Base-by-base conservation (phyloP, 805 yeast genomes). In the Metschnikowia lunata region DNA sequence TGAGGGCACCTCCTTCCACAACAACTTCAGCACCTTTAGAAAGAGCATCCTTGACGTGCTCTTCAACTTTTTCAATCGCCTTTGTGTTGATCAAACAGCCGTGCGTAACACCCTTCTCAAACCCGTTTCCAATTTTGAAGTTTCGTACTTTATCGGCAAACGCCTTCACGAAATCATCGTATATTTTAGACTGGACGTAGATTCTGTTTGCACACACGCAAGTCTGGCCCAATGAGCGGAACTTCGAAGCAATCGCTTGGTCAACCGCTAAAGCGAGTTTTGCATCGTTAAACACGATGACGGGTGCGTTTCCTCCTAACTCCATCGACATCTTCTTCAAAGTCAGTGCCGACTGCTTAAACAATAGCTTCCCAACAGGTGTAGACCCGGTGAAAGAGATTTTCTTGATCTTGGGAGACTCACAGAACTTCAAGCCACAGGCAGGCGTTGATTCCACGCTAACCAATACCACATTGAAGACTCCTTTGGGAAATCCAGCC, bases 311-410 rank as follows among this genome's bases (percentile, higher is more conserved):
- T 28, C 93, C 93, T 30, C 93, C 91, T 35, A 85, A 72, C 63
- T 85, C 91, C 59, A 85, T 70, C 3, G 88, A 79, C 40, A 82
- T 65, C 60, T 84, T 85, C 69, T 85, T 85, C 55, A 85, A 69
- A 1, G 86, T 75, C 13, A 79, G 69, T 6, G 80, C 58, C 7
- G 83, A 72, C 59, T 82, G 88, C 39, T 64, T 59, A 82, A 82
- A 79, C 43, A 85, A 71, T 28, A 81, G 57, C 60, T 79, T 82
- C 30, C 93, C 93, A 8, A 85, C 83, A 8, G 72, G 73, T 3
- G 93, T 85, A 28, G 89, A 83, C 8, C 93, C 93, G 9, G 93
- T 85, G 66, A 85, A 85, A 4, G 89, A 81, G 39, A 85, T 72
- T 60, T 85, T 85, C 56, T 75, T 74, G 48, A 85, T 72, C n/a